A percentile compares a stretch with the other conserved stretches of the same genome.
These are phyloP conservation scores for Phytopythium oedochilum DNA, from an alignment of 352 stramenopile species.

Conservation along the genomic window DNA sequence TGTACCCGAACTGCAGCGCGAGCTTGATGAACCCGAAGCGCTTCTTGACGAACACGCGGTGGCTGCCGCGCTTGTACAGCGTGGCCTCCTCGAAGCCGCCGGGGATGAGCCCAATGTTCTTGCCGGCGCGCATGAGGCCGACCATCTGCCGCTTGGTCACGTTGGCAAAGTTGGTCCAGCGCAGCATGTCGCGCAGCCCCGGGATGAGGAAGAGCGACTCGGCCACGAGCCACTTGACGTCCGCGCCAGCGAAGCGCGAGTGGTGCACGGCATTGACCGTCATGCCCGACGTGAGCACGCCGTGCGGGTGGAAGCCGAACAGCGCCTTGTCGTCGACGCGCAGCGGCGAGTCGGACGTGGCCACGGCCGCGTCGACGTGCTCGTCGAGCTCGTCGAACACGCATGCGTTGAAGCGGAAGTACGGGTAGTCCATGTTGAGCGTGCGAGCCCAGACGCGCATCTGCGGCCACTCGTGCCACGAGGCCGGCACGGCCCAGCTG, in stretches of 20 bases:
- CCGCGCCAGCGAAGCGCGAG: slow-evolving; percentile 34
- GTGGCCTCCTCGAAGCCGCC: slow-evolving; percentile 95
- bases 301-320: slow-evolving; percentile 64
- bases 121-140: slow-evolving; percentile 35
- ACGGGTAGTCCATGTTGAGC: slow-evolving; percentile 45
- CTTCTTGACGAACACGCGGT: slow-evolving; percentile 90
- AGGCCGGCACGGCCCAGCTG: slow-evolving; percentile 18
- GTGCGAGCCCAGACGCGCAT: slow-evolving; percentile 35
- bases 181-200: slow-evolving; percentile 52
- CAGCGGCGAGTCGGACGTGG: slow-evolving; percentile 6
- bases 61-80: slow-evolving; percentile 65
- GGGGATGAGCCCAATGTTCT: slow-evolving; percentile 81
- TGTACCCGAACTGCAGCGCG: slow-evolving; percentile 88
- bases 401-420: slow-evolving; percentile 36
- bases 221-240: slow-evolving; percentile 58
- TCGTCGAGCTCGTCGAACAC: slow-evolving; percentile 42
- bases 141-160: slow-evolving; percentile 48
- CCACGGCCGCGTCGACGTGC: not conserved
- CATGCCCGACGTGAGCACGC: slow-evolving; percentile 51
- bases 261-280: slow-evolving; percentile 52
- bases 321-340: slow-evolving; percentile 14
- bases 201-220: slow-evolving; percentile 73
- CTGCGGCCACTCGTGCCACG: slow-evolving; percentile 33
- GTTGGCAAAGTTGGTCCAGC: slow-evolving; percentile 64
- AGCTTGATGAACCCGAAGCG: slow-evolving; percentile 93